Conservation (phyloP, 2,329 filamentous ascomycete genomes). For the Claviceps arundinis region DNA sequence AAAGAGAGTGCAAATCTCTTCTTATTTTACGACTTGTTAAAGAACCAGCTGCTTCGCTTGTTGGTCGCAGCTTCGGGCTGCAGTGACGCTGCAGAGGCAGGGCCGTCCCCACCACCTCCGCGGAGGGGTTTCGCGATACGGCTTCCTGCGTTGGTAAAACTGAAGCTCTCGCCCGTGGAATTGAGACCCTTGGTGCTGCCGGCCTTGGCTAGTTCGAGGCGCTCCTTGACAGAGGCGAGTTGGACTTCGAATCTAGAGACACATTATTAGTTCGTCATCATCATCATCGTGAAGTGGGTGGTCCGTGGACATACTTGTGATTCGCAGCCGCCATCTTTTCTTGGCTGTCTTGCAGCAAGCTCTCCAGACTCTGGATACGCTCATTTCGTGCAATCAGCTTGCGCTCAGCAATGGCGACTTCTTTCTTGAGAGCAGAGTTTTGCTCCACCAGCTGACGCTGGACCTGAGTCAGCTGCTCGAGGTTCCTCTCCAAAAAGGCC, state of each 20-base stretch:
- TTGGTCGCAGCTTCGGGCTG: conserved; percentile 39
- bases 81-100: conserved; percentile 43
- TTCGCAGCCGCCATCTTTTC: conserved; percentile 97
- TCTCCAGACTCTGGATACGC: conserved; percentile 88
- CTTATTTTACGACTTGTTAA: conserved; percentile 41
- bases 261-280: neutral
- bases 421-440: conserved; percentile 94
- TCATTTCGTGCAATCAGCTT: conserved; percentile 95
- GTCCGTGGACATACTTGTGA: conserved; percentile 60
- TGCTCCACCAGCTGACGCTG: conserved; percentile 97
- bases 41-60: conserved; percentile 66
- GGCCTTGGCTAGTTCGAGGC: conserved; percentile 86
- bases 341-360: conserved; percentile 86
- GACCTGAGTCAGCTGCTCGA: conserved; percentile 94
- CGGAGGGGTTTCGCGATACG: conserved; percentile 57
- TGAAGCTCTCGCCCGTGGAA: conserved; percentile 55
- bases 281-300: neutral
- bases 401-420: conserved; percentile 94
- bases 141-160: conserved; percentile 51
- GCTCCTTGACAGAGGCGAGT: conserved; percentile 93
- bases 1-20: neutral
- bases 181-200: conserved; percentile 77
- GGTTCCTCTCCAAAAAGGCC: conserved; percentile 95
- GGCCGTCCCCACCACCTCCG: conserved; percentile 38
- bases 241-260: conserved; percentile 78